These are phyloP conservation scores for Paraglomus occultum DNA, from an alignment of 192 early-diverging fungal genomes.

Conservation along the genomic window DNA sequence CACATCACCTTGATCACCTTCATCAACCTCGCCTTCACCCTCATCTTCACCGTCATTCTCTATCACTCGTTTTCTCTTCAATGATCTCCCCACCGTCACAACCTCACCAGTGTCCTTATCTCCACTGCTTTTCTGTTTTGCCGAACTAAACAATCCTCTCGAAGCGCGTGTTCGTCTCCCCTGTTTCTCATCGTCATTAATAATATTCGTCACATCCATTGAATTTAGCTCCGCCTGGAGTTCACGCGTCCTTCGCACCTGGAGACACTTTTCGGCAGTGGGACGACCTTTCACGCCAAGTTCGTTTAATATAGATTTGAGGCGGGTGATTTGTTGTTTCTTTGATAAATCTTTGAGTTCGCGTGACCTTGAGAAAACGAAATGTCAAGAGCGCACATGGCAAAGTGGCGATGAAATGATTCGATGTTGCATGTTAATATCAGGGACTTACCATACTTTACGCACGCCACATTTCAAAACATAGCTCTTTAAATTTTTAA, in stretches of 20 bases:
- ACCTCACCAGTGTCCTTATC: too few relatives aligned
- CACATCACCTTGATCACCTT: too few relatives aligned
- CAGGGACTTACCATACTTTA: slow-evolving; percentile 12
- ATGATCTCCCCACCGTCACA: too few relatives aligned
- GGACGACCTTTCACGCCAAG: slow-evolving; percentile 19
- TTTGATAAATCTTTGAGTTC: not conserved
- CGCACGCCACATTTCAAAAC: slow-evolving; percentile 20
- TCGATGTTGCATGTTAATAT: not conserved
- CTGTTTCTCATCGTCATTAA: slow-evolving; percentile 18
- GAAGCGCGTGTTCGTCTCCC: slow-evolving; percentile 6
- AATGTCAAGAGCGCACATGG: not conserved
- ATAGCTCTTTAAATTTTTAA: slow-evolving; percentile 3
- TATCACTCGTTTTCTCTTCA: too few relatives aligned
- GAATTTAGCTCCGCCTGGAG: slow-evolving; percentile 21
- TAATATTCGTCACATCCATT: slow-evolving; percentile 16
- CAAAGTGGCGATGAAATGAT: not conserved
- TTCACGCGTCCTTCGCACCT: not conserved
- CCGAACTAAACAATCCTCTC: slow-evolving; percentile 13
- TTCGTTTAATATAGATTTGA: slow-evolving; percentile 10
- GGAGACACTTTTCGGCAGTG: slow-evolving; percentile 14
- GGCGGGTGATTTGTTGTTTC: not conserved
- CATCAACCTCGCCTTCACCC: too few relatives aligned
- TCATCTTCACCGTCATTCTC: too few relatives aligned
- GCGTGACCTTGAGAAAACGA: not conserved
- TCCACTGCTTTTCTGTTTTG: too few relatives aligned